Base-by-base conservation (phyloP, 1,139 yeast genomes). In the Blastobotrys elegans region DNA sequence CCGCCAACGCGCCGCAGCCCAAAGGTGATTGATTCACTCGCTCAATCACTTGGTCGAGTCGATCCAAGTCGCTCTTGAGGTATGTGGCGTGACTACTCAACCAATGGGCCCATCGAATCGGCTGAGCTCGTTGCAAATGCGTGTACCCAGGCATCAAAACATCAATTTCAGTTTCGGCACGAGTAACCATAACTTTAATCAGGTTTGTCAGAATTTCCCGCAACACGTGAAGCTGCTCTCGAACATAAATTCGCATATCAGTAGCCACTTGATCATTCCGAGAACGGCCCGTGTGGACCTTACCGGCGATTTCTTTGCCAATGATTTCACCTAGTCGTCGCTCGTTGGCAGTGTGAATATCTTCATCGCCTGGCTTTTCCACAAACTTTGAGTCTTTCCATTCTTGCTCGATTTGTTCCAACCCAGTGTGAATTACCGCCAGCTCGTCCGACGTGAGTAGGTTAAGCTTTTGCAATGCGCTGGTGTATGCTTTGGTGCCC, bases 91-190 rank as follows among this genome's bases (percentile, higher is more conserved):
- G 92, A 61, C 89, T 83, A 56, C 94, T 81, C 56, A 92, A 74
- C 96, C 97, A 90, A 66, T 92, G 99, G 1, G 97, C 75, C 99
- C 99, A 92, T 71, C 99, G 81, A 63, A 92, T 92, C 21, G 99
- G 99, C 69, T 92, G 99, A 2, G 98, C 98, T 66, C 96, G 84
- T 75, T 92, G 99, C 66, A 92, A 74, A 70, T 92, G 99, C 14
- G 99, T 92, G 71, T 92, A 92, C 31, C 99, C 99, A 10, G 99
- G 99, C 97, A 92, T 90, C 64, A 92, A 75, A 21, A 84, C 86
- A 57, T 84, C 95, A 51, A 92, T 85, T 70, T 92, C 99, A 43
- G 74, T 68, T 60, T 79, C 82, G 3, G 95, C 97, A 62, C 99
- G 80, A 50, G 74, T 74, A 44, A 81, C 64, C 57, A 92, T 77